These are phyloP conservation scores for Cryphonectria naterciae DNA, from an alignment of 2,329 filamentous ascomycete species.

Conservation along the genomic window DNA sequence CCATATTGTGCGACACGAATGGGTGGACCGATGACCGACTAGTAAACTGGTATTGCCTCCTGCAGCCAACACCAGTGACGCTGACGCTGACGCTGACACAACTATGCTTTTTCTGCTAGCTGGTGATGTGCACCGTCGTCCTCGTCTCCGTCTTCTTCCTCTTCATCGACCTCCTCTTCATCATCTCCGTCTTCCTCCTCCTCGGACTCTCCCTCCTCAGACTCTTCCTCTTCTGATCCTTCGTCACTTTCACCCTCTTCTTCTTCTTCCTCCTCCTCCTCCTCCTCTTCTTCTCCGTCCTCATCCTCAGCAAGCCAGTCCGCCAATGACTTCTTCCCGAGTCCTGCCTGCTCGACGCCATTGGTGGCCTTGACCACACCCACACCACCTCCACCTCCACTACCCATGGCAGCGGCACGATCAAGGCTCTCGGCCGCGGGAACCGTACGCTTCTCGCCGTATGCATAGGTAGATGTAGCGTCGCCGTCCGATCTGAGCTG, in stretches of 20 bases:
- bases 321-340: constrained; percentile 78
- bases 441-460: constrained; percentile 48
- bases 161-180: constrained; percentile 48
- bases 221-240: constrained; percentile 55
- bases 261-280: constrained; percentile 54
- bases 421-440: constrained; percentile 69
- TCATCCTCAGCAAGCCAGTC: constrained; percentile 86
- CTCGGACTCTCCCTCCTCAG: constrained; percentile 55
- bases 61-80: not conserved
- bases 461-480: constrained; percentile 40
- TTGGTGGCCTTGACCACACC: constrained; percentile 52
- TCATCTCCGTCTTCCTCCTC: constrained; percentile 51
- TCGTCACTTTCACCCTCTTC: constrained; percentile 55
- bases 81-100: not conserved
- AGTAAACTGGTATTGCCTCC: not conserved
- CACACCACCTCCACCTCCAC: constrained; percentile 29
- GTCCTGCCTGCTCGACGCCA: constrained; percentile 50
- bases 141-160: constrained; percentile 43
- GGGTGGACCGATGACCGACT: not conserved
- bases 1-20: not conserved
- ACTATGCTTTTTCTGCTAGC: constrained; percentile 10
- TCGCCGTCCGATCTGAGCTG: constrained; percentile 66
- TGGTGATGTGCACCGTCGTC: constrained; percentile 13
- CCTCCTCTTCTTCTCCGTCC: constrained; percentile 53
- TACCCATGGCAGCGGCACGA: constrained; percentile 46